A percentile compares a stretch with the other conserved stretches of the same genome.
These are phyloP conservation scores for Puccinellia tenuiflora DNA, from an alignment of 176 grass and related monocot genomes.

Conservation along the genomic window DNA sequence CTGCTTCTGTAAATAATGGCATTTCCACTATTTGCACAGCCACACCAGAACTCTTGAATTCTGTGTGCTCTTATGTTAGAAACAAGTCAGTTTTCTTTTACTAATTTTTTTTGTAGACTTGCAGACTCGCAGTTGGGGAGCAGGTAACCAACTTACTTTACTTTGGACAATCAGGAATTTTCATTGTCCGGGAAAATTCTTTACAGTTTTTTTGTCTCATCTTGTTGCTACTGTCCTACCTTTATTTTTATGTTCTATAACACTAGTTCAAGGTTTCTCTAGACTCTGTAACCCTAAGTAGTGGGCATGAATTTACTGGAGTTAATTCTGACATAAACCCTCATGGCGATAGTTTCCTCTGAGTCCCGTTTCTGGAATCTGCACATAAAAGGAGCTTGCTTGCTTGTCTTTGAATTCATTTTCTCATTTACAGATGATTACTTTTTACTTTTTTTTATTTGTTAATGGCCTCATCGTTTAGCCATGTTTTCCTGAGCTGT, in stretches of 20 bases:
- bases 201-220: background rate
- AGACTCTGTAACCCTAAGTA: background rate
- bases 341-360: background rate
- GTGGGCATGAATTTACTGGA: background rate
- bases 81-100: background rate
- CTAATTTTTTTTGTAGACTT: background rate
- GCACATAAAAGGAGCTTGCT: background rate
- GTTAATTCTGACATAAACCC: background rate
- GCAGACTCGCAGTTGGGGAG: background rate
- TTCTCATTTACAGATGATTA: background rate
- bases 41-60: slow-evolving; percentile 78
- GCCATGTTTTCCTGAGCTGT: background rate
- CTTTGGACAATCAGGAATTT: background rate
- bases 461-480: background rate
- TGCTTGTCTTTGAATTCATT: slow-evolving; percentile 10
- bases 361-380: background rate
- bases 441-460: background rate
- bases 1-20: slow-evolving; percentile 4
- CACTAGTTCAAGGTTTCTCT: background rate
- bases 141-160: background rate
- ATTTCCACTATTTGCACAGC: slow-evolving; percentile 38
- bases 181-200: background rate
- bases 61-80: slow-evolving; percentile 52
- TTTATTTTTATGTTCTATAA: slow-evolving; percentile 2
- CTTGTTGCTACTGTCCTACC: background rate